Evolutionary conservation across 768 basidiomycete species (phyloP).

Genomic region (Podaxis mareebaensis): DNA sequence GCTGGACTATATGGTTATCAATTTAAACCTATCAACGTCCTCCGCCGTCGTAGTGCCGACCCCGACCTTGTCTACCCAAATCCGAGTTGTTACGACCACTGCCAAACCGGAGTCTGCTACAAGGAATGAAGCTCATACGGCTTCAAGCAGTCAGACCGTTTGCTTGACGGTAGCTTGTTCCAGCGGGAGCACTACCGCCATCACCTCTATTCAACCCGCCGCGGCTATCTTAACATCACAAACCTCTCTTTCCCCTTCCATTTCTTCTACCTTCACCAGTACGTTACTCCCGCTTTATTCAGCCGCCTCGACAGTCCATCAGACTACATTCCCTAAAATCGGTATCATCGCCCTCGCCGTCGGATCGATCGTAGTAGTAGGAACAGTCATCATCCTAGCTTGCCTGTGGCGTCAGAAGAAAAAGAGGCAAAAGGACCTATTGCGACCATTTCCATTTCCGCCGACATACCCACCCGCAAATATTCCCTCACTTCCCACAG

Average conservation of each 20-base stretch:
- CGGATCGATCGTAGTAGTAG: not conserved
- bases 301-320: not conserved
- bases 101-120: no score
- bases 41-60: not conserved
- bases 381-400: not conserved
- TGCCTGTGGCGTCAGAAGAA: not conserved
- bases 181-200: not conserved
- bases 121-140: not conserved
- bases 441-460: not conserved
- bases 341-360: not conserved
- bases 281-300: not conserved
- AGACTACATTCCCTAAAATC: not conserved
- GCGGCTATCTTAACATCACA: not conserved
- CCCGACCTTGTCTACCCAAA: not conserved
- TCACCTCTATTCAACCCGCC: not conserved
- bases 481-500: not conserved
- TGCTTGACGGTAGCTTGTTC: not conserved
- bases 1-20: conserved; percentile 18
- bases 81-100: not conserved
- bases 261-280: not conserved
- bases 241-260: not conserved
- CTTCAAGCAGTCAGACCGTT: not conserved
- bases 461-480: not conserved
- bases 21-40: not conserved
- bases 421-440: not conserved